phyloP scores from a whole-genome alignment of 129 eudicot species.

The Solidago caesia region DNA sequence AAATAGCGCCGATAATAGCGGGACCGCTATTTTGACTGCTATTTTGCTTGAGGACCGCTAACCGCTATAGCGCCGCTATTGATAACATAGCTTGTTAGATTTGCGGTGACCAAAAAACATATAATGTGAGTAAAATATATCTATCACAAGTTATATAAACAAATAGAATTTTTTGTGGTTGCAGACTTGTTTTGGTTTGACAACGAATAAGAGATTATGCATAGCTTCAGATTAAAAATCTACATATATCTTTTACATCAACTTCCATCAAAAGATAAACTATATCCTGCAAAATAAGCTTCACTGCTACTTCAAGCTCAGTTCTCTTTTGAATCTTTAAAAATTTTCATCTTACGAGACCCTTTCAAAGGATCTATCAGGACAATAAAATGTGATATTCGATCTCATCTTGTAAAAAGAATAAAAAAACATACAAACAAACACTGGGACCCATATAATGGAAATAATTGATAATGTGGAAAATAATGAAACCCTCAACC shows the following conservation, averaged over 20 bases:
- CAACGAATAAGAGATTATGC: slow-evolving; percentile 1
- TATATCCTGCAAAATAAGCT: not conserved
- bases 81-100: not conserved
- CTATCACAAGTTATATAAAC: not conserved
- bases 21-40: too few relatives aligned
- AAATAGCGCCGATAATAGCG: too few relatives aligned
- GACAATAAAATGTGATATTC: not conserved
- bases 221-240: slow-evolving; percentile 14
- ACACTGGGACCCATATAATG: not conserved
- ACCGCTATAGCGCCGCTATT: too few relatives aligned
- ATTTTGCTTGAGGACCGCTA: too few relatives aligned
- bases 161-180: not conserved
- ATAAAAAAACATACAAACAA: not conserved
- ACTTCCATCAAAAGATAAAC: not conserved
- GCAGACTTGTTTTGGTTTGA: not conserved
- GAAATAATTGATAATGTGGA: not conserved
- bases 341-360: not conserved
- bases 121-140: not conserved
- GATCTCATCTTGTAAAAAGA: slow-evolving; percentile 8
- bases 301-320: not conserved
- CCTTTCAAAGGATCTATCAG: not conserved
- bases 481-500: slow-evolving; percentile 9
- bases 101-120: not conserved
- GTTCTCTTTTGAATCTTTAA: not conserved
- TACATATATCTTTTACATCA: not conserved